Percentiles rank a stretch among this genome's conserved stretches.
Conservation (phyloP, 768 basidiomycete genomes). For the Hygrophorus pudorinus region DNA sequence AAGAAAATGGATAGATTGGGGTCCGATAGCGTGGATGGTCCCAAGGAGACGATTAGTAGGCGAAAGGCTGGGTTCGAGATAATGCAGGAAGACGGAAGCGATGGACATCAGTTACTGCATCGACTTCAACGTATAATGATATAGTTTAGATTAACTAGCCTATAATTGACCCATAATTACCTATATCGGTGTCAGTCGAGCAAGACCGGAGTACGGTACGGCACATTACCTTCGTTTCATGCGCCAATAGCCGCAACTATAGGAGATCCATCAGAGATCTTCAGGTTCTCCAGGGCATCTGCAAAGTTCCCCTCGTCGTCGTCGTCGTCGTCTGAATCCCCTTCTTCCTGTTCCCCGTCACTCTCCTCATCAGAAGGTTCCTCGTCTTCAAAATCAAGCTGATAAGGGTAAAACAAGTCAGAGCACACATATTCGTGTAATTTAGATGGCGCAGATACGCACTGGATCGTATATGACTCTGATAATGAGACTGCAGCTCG, state of each 20-base stretch:
- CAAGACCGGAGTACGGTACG: too few species aligned
- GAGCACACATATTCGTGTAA: slow-evolving; percentile 2
- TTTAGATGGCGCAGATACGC: slow-evolving; percentile 9
- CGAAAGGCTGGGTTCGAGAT: too few species aligned
- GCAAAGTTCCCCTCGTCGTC: slow-evolving; percentile 41
- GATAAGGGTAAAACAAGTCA: slow-evolving; percentile 5
- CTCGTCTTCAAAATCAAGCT: slow-evolving; percentile 85
- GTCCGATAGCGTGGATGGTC: too few species aligned
- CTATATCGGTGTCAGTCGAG: too few species aligned
- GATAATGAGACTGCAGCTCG: slow-evolving; percentile 90
- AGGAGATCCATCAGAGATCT: slow-evolving; percentile 28
- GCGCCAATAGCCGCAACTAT: slow-evolving; percentile 17
- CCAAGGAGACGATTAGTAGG: too few species aligned
- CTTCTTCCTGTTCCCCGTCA: slow-evolving; percentile 31
- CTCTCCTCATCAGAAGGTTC: slow-evolving; percentile 43
- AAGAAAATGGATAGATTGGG: too few species aligned
- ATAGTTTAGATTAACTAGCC: too few species aligned
- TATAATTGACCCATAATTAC: too few species aligned
- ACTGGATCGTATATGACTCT: slow-evolving; percentile 94
- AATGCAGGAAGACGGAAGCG: too few species aligned
- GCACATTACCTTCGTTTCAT: slow-evolving; percentile 7
- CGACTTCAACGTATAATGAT: too few species aligned
- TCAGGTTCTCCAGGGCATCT: slow-evolving; percentile 59
- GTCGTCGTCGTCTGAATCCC: slow-evolving; percentile 24
- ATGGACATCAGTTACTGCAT: too few species aligned